A percentile compares a stretch with the other conserved stretches of the same genome.
Conservation (phyloP, 1,284 basidiomycete genomes). For the Sporisorium graminicola region DNA sequence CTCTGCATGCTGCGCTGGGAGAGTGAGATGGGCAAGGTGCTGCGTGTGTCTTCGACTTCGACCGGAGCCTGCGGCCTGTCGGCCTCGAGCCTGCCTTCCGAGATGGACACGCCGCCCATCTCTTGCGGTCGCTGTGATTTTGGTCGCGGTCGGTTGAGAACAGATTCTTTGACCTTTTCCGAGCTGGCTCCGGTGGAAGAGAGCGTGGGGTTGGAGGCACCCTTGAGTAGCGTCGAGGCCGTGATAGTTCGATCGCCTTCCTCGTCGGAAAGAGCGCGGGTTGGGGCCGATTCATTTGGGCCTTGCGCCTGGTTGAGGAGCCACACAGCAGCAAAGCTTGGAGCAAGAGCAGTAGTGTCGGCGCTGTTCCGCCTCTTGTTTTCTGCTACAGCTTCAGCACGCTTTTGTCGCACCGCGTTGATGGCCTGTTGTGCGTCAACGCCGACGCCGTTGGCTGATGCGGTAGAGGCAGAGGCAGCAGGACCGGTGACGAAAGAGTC, state of each 20-base stretch:
- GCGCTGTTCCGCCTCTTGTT: slow-evolving; percentile 44
- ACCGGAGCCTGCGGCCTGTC: slow-evolving; percentile 16
- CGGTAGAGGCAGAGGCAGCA: neutral
- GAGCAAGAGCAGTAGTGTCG: slow-evolving; percentile 52
- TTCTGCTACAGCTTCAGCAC: slow-evolving; percentile 35
- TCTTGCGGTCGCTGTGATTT: slow-evolving; percentile 34
- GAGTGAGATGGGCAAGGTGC: slow-evolving; percentile 41
- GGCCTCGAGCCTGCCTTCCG: slow-evolving; percentile 45
- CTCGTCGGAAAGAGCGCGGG: slow-evolving; percentile 6
- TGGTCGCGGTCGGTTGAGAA: slow-evolving; percentile 54
- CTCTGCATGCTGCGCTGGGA: slow-evolving; percentile 25
- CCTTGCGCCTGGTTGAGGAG: slow-evolving; percentile 46
- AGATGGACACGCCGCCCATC: slow-evolving; percentile 55
- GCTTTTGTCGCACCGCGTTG: slow-evolving; percentile 53
- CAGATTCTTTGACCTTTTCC: slow-evolving; percentile 27
- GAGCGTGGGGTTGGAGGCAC: neutral
- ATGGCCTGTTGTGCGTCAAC: slow-evolving; percentile 49
- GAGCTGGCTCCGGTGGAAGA: slow-evolving; percentile 3
- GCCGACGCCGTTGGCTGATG: neutral
- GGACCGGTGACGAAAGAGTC: neutral
- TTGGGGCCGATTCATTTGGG: slow-evolving; percentile 5
- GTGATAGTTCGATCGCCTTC: slow-evolving; percentile 24
- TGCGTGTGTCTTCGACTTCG: slow-evolving; percentile 44
- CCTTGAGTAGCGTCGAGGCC: neutral
- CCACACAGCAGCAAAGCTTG: slow-evolving; percentile 63